These are phyloP conservation scores for Globisporangium spiculum DNA, from an alignment of 352 stramenopile genomes.

Conservation along the genomic window DNA sequence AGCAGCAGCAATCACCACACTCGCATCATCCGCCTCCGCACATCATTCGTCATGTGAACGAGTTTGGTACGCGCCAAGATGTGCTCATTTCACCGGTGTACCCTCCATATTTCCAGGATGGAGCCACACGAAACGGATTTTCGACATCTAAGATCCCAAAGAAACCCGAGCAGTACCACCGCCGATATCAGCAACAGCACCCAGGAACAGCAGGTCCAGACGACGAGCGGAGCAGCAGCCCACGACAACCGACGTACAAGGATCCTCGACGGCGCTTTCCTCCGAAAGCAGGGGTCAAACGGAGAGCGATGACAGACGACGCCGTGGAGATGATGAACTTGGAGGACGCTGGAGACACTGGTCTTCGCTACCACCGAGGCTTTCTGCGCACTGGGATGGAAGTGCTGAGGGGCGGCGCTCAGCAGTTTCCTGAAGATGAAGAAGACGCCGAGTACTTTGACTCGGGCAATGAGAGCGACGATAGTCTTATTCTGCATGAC, in stretches of 20 bases:
- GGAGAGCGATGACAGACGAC: background rate
- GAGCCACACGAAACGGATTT: conserved; percentile 6
- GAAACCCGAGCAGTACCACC: conserved; percentile 7
- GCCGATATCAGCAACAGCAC: conserved; percentile 8
- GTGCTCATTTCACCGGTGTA: conserved; percentile 57
- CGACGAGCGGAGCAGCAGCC: conserved; percentile 31
- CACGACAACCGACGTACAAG: conserved; percentile 1
- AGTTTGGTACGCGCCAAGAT: conserved; percentile 57
- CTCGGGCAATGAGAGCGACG: background rate
- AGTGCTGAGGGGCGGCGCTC: conserved; percentile 29
- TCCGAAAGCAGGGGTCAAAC: background rate
- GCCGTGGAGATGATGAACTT: background rate
- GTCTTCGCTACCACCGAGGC: conserved; percentile 42
- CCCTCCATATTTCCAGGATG: conserved; percentile 42
- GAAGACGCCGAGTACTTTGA: conserved; percentile 11
- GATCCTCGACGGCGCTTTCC: conserved; percentile 7
- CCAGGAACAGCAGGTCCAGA: conserved; percentile 21
- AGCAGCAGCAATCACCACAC: background rate
- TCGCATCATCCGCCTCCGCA: conserved; percentile 19
- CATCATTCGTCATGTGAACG: conserved; percentile 64
- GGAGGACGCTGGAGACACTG: conserved; percentile 3
- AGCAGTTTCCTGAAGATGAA: conserved; percentile 14
- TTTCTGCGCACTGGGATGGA: conserved; percentile 65
- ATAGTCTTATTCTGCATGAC: conserved; percentile 4
- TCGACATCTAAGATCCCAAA: background rate